Conservation (phyloP, 768 basidiomycete genomes). For the Mycena latifolia region DNA sequence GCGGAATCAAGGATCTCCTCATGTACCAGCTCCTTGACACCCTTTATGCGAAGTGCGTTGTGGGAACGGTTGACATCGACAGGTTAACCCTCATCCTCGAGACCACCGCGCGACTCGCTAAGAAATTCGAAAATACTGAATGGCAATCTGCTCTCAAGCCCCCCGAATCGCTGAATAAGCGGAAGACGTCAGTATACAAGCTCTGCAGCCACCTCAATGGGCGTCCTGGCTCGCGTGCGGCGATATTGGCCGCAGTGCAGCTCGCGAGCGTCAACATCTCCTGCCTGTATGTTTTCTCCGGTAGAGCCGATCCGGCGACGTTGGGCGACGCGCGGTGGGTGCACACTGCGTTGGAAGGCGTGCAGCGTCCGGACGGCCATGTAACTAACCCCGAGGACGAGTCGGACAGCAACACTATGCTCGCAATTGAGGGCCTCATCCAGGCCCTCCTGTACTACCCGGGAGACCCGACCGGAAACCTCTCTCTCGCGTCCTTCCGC, state of each 20-base stretch:
- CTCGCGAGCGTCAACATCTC: background rate
- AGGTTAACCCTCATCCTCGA: background rate
- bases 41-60: background rate
- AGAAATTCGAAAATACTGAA: background rate
- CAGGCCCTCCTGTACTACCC: background rate
- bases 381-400: too few relatives aligned
- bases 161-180: background rate
- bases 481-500: background rate
- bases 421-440: background rate
- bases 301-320: background rate
- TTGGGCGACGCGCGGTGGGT: background rate
- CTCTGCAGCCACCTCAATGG: background rate
- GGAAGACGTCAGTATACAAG: background rate
- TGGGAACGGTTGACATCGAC: background rate
- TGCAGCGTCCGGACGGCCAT: too few relatives aligned
- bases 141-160: background rate
- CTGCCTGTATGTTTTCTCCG: background rate
- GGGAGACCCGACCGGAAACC: background rate
- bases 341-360: background rate
- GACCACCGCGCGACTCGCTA: background rate
- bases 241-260: background rate
- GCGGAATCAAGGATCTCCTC: background rate
- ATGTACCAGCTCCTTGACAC: background rate
- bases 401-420: background rate
- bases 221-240: background rate